Evolutionary conservation across 768 basidiomycete species (phyloP).

Genomic region (Boletales sp.): DNA sequence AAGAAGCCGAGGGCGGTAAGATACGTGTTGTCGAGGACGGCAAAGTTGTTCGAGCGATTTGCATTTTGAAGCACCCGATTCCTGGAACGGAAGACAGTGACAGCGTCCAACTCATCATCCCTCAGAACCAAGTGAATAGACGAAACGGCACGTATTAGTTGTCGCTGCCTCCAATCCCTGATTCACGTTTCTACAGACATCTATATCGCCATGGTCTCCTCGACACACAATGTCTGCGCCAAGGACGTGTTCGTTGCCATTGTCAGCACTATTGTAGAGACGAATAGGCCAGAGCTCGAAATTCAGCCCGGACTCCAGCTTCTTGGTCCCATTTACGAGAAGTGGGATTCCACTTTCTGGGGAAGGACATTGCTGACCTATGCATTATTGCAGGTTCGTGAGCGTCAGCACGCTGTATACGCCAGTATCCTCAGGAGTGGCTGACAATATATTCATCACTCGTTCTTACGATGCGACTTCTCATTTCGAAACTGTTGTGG

Average conservation of each 20-base stretch:
- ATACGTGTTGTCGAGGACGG: slow-evolving; percentile 87
- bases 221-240: slow-evolving; percentile 96
- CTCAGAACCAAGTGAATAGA: slow-evolving; percentile 94
- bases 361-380: slow-evolving; percentile 6
- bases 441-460: slow-evolving; percentile 95
- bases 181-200: slow-evolving; percentile 61
- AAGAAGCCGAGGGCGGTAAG: slow-evolving; percentile 65
- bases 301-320: slow-evolving; percentile 90
- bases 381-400: slow-evolving; percentile 63
- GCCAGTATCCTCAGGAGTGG: slow-evolving; percentile 75
- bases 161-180: background rate
- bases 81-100: slow-evolving; percentile 96
- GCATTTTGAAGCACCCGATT: slow-evolving; percentile 96
- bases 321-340: slow-evolving; percentile 89
- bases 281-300: slow-evolving; percentile 85
- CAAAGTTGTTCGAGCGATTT: slow-evolving; percentile 95
- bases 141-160: slow-evolving; percentile 68
- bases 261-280: slow-evolving; percentile 98
- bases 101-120: slow-evolving; percentile 96
- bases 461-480: slow-evolving; percentile 98
- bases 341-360: slow-evolving; percentile 48
- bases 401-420: slow-evolving; percentile 85
- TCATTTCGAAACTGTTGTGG: slow-evolving; percentile 98
- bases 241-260: slow-evolving; percentile 96
- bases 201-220: slow-evolving; percentile 96